Evolutionary conservation across 2,329 filamentous ascomycete species (phyloP).

Genomic region (Fusarium nurragi): DNA sequence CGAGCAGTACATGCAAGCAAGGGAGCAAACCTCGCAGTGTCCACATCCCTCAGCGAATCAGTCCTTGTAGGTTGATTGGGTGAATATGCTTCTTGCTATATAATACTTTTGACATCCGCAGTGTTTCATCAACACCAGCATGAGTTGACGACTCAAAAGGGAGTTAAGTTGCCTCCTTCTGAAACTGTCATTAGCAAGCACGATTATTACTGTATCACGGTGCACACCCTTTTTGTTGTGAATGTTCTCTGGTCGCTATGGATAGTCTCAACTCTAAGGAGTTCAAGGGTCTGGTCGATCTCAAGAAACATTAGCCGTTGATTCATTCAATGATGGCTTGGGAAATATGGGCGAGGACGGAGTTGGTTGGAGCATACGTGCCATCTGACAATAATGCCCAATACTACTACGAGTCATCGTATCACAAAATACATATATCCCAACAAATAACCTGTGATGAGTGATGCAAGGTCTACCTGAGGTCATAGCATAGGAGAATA

Average conservation of each 20-base stretch:
- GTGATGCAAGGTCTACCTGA: neutral
- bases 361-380: neutral
- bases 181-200: neutral
- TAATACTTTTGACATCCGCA: neutral
- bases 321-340: neutral
- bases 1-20: slow-evolving; percentile 55
- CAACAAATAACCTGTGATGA: neutral
- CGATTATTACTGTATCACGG: neutral
- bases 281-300: neutral
- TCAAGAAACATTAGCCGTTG: neutral
- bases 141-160: neutral
- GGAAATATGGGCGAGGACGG: neutral
- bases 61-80: slow-evolving; percentile 34
- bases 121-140: neutral
- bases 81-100: neutral
- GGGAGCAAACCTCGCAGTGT: slow-evolving; percentile 48
- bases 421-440: neutral
- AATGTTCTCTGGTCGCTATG: neutral
- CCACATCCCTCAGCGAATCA: slow-evolving; percentile 51
- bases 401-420: neutral
- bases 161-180: neutral
- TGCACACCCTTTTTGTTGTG: neutral
- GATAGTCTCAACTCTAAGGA: neutral
- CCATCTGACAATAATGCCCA: neutral
- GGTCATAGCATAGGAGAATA: neutral